phyloP scores from a whole-genome alignment of 345 rosid genomes.

The Diplotaxis tenuifolia region DNA sequence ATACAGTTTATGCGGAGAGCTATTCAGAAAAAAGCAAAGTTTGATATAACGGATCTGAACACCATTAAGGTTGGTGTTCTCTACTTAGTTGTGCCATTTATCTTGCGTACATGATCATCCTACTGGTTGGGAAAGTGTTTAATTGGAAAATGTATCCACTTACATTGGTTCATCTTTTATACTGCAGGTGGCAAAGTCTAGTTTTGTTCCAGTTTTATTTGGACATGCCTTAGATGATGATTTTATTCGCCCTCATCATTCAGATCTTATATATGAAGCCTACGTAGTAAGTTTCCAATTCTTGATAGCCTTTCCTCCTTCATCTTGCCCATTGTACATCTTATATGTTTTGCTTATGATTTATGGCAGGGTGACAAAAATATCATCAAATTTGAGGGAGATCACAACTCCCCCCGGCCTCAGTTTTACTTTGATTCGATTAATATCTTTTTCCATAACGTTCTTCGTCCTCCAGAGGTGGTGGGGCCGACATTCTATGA shows the following conservation, averaged over 20 bases:
- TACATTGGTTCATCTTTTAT: conserved; percentile 1
- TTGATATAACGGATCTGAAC: conserved; percentile 75
- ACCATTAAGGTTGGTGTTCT: conserved; percentile 62
- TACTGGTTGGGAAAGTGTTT: not conserved
- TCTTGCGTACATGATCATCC: not conserved
- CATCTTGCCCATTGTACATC: conserved; percentile 13
- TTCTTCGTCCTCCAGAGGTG: conserved; percentile 88
- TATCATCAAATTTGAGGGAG: conserved; percentile 95
- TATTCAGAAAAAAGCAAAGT: conserved; percentile 81
- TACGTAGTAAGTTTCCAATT: conserved; percentile 53
- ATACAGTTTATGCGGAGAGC: conserved; percentile 79
- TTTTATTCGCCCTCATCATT: conserved; percentile 87
- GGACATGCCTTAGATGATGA: conserved; percentile 93
- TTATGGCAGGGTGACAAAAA: conserved; percentile 94
- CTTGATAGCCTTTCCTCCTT: not conserved
- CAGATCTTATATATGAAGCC: conserved; percentile 77
- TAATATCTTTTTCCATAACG: conserved; percentile 93
- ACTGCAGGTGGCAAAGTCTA: conserved; percentile 69
- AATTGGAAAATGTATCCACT: not conserved
- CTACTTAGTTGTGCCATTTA: not conserved
- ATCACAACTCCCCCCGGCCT: conserved; percentile 96
- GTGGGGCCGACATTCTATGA: conserved; percentile 56
- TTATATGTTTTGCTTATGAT: conserved; percentile 13
- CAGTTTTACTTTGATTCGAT: conserved; percentile 93
- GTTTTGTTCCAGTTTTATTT: conserved; percentile 89